These are phyloP conservation scores for Flaveria ramosissima DNA, from an alignment of 129 eudicot species.

Conservation along the genomic window DNA sequence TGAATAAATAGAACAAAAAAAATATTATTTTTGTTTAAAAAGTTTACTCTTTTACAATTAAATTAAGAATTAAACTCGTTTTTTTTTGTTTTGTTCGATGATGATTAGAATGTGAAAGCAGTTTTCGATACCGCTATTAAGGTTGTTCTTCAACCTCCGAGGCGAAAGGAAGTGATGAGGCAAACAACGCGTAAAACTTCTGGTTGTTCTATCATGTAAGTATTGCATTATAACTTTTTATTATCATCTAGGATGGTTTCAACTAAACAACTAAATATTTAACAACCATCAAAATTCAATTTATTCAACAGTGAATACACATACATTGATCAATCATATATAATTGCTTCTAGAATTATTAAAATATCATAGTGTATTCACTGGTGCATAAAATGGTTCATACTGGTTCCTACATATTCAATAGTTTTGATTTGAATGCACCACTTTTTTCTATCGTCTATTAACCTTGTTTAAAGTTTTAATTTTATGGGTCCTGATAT, in stretches of 20 bases:
- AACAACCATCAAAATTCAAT: too few species aligned
- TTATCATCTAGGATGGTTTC: background rate
- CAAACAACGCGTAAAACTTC: constrained; percentile 64
- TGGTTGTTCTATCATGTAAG: constrained; percentile 91
- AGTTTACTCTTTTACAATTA: background rate
- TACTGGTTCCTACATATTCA: too few species aligned
- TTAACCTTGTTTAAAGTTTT: background rate
- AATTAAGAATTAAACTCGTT: background rate
- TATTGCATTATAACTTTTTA: background rate
- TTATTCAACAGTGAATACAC: too few species aligned
- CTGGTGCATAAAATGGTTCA: background rate
- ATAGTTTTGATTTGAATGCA: too few species aligned
- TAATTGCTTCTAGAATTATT: too few species aligned
- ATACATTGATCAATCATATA: too few species aligned
- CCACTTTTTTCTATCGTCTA: background rate
- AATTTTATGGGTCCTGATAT: too few species aligned
- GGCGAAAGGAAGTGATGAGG: constrained; percentile 72
- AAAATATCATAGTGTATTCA: background rate
- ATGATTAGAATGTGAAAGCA: constrained; percentile 85
- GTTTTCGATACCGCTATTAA: constrained; percentile 97
- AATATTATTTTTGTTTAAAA: too few species aligned
- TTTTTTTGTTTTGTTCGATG: background rate
- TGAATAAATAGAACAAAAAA: background rate
- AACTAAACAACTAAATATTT: background rate
- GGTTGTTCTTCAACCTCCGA: constrained; percentile 96